Evolutionary conservation across 352 stramenopile species (phyloP), one percentile per base, ranked within the genome.

Genomic region (Phytopythium kandeliae): DNA sequence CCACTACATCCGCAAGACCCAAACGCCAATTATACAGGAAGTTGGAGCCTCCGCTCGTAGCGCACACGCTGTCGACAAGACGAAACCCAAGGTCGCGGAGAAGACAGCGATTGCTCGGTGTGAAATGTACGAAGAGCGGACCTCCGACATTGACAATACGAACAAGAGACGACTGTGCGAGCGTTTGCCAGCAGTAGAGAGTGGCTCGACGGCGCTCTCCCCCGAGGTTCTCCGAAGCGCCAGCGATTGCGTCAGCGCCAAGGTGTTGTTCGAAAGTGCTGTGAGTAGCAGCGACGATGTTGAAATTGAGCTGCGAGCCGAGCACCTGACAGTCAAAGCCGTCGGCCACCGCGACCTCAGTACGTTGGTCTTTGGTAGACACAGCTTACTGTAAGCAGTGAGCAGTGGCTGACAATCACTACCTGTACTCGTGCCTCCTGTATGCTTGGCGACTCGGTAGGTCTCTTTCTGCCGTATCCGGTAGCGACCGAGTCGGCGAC

Each of bases 1-100:
- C 43, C 82, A 92, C 58, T 91, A 89, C 57, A 91, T 92, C 47
- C 68, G 82, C 15, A 90, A 91, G 57, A 61, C 57, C 6, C 73
- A 88, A 43, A 54, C 67, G 30, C 82, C 82, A 43, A 77, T 74
- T 24, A 92, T 92, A 37, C 67, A 92, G 62, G 82, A 90, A 65
- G 74, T 92, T 4, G 16, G 30, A 24, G 38, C 42, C 17, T 13
- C 34, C 1, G 33, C 45, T 12, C 48, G 44, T 3, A 30, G 50
- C 6, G 22, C 48, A 40, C 37, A 50, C 31, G 48, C 47, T 19
- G 19, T 19, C 13, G 48, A n/a, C 17, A 62, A 60, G 37, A 38
- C 34, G 38, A 54, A 21, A 22, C 2, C 24, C 8, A 54, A 67
- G 16, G 45, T 59, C 42, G 10, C 31, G 28, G 35, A 53, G 16